phyloP scores from a whole-genome alignment of 441 rosid species.

The Aleurites moluccanus region DNA sequence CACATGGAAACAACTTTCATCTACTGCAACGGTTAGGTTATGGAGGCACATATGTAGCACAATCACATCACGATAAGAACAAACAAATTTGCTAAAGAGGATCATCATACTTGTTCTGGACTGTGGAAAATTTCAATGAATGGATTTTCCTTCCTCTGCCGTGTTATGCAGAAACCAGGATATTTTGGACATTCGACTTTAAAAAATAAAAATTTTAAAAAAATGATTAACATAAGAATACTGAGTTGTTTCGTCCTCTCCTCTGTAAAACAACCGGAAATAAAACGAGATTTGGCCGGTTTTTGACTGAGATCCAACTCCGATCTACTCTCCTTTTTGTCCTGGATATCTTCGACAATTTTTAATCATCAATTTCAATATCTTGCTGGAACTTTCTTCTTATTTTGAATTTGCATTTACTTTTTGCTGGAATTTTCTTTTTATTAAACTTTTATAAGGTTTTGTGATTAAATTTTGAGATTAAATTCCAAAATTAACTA shows the following conservation, averaged over 20 bases:
- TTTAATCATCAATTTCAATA: too few species aligned
- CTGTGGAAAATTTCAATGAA: slow-evolving; percentile 89
- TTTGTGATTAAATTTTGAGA: too few species aligned
- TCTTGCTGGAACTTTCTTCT: too few species aligned
- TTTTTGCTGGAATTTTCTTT: too few species aligned
- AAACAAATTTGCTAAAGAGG: not conserved
- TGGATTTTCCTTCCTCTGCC: slow-evolving; percentile 89
- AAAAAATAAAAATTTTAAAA: too few species aligned
- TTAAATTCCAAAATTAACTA: too few species aligned
- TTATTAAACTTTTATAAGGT: too few species aligned
- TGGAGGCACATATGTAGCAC: not conserved
- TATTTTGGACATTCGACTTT: slow-evolving; percentile 98
- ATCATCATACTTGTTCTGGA: slow-evolving; percentile 64
- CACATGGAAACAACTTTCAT: slow-evolving; percentile 5
- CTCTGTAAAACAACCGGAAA: slow-evolving; percentile 58
- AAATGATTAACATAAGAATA: slow-evolving; percentile 10
- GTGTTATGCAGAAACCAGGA: slow-evolving; percentile 87
- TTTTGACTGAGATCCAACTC: slow-evolving; percentile 24
- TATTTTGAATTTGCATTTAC: too few species aligned
- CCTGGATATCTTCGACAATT: slow-evolving; percentile 11
- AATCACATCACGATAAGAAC: slow-evolving; percentile 13
- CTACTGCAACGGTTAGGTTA: not conserved
- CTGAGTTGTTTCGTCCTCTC: slow-evolving; percentile 78
- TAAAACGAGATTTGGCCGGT: slow-evolving; percentile 33
- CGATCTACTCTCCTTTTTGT: slow-evolving; percentile 14